Conservation (phyloP, 176 grass and related monocot genomes). For the Microstegium vimineum region DNA sequence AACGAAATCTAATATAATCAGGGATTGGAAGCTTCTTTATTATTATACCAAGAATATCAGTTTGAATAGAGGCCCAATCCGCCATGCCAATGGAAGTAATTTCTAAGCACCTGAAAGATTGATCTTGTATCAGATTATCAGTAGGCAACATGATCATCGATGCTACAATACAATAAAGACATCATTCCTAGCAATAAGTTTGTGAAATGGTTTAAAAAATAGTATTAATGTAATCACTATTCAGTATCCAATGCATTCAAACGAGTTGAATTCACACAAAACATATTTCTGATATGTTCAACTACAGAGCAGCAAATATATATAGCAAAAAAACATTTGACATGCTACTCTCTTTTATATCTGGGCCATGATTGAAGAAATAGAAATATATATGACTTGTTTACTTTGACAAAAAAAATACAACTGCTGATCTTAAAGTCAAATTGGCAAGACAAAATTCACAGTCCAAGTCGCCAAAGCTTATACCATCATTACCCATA, state of each 20-base stretch:
- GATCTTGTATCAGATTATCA: background rate
- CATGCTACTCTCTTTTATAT: background rate
- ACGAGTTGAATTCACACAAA: background rate
- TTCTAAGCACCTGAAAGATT: constrained; percentile 14
- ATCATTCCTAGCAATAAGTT: background rate
- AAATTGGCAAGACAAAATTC: background rate
- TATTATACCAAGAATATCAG: constrained; percentile 42
- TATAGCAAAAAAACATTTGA: background rate
- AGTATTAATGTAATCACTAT: background rate
- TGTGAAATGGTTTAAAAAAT: background rate
- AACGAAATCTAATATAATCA: constrained; percentile 49
- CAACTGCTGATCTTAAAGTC: background rate
- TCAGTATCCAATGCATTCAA: background rate
- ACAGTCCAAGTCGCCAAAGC: background rate
- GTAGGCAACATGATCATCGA: background rate
- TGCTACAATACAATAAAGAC: background rate
- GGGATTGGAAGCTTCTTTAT: constrained; percentile 48
- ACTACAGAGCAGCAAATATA: background rate
- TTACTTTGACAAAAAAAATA: background rate
- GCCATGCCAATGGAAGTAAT: constrained; percentile 26
- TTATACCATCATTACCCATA: background rate
- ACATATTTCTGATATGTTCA: constrained; percentile 26
- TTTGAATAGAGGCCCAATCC: constrained; percentile 47
- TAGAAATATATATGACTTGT: background rate
- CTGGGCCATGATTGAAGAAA: background rate